Percentiles rank a stretch among this genome's conserved stretches.
phyloP scores from a whole-genome alignment of 495 filamentous ascomycete genomes.

The Aspergillus diversus region DNA sequence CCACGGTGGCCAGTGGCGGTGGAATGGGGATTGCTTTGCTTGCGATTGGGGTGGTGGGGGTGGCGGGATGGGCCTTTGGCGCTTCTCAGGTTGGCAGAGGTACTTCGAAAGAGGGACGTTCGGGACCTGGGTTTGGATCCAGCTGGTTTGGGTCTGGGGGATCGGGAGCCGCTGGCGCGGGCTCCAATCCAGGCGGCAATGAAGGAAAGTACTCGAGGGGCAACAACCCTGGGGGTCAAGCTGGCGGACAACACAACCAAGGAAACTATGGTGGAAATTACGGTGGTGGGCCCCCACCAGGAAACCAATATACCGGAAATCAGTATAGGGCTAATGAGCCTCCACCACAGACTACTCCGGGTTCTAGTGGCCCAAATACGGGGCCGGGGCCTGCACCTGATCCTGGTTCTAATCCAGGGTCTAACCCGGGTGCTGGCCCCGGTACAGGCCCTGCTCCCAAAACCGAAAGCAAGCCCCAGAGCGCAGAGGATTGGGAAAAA shows the following conservation, averaged over 20 bases:
- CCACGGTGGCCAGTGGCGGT: conserved; percentile 63
- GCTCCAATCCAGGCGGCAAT: conserved; percentile 14
- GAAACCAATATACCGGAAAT: conserved; percentile 43
- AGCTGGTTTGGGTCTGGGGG: conserved; percentile 34
- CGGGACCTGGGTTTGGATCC: conserved; percentile 14
- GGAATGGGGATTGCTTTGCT: conserved; percentile 65
- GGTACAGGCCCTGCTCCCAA: conserved; percentile 20
- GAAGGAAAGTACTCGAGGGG: conserved; percentile 23
- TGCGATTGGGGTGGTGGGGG: conserved; percentile 69
- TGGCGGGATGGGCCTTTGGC: conserved; percentile 77
- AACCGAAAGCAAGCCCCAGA: conserved; percentile 23
- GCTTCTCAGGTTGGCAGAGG: conserved; percentile 58
- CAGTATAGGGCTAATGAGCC: conserved; percentile 32
- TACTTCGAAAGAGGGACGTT: conserved; percentile 16
- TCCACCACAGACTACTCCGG: conserved; percentile 20
- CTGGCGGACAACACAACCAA: conserved; percentile 23
- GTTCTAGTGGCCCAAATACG: conserved; percentile 17
- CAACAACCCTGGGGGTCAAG: conserved; percentile 14
- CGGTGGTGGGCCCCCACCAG: conserved; percentile 34
- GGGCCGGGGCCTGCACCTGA: conserved; percentile 10
- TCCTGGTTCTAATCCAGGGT: conserved; percentile 6
- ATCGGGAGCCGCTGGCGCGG: conserved; percentile 28
- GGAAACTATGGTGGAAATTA: conserved; percentile 30
- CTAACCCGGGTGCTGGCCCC: conserved; percentile 1
- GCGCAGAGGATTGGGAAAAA: conserved; percentile 33